Evolutionary conservation across 1,139 yeast species (phyloP), one percentile per base, ranked within the genome.

Genomic region (Kurtzmaniella quercitrusa): DNA sequence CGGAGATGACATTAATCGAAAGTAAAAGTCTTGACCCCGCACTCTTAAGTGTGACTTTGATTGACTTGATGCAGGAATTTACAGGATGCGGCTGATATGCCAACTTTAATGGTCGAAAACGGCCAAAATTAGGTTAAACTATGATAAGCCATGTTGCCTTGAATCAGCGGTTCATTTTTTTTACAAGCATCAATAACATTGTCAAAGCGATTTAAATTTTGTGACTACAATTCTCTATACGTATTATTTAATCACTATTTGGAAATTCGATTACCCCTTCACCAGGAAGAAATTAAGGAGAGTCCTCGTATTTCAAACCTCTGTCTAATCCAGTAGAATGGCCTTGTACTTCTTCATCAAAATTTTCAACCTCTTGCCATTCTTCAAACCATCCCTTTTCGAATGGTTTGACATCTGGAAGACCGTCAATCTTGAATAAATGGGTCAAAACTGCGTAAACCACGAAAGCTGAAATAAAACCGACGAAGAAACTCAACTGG

Each of bases 401-500:
- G 42, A 79, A 67, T 37, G 80, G 67, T 40, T 69, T 68, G 38
- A 70, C 66, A 3, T 67, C 69, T 6, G 87, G 85, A 40, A 66
- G 55, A 29, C 90, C 93, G 25, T 72, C 72, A 11, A 81, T 65
- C 4, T 95, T 95, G 62, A 68, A 79, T 40, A 77, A 46, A 49
- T 68, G 63, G 50, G 81, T 76, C 39, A 83, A 60, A 1, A 66
- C 43, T 16, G 73, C 73, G 48, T 84, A 83, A 8, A 77, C 65
- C 1, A 71, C 38, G 50, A 73, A 72, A 1, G 95, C 74, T 9
- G 79, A 62, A 40, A 77, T 58, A 63, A 84, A 86, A 1, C 96
- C 96, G 49, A 82, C 75, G 56, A 87, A 80, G 66, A 83, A 89
- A 61, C 82, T 84, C 52, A 89, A 64, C 48, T 82, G 69, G 68